Evolutionary conservation across 305 asterid species (phyloP), one percentile per base, ranked within the genome.

Genomic region (Rubia tinctorum): DNA sequence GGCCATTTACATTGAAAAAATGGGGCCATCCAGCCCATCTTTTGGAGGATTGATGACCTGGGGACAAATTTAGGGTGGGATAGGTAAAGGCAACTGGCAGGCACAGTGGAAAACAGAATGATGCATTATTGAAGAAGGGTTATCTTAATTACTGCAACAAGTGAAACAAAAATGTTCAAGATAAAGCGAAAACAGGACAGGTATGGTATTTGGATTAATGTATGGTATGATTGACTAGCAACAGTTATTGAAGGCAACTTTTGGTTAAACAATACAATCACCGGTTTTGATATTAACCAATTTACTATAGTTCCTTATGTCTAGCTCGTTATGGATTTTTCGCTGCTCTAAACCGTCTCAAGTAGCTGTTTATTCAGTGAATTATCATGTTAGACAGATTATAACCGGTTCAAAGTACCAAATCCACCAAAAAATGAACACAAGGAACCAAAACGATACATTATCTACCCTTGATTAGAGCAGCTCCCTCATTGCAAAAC

Each of bases 81-180:
- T 69, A 55, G 62, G 45, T 64, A 37, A 23, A 65, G 49, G 49
- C 71, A 75, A 49, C 75, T 76, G 79, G 71, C 75, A 70, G 49
- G 79, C 59, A 76, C 42, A 17, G 69, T 76, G 23, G 39, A 49
- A 39, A 22, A 61, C 58, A 62, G 40, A 14, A 69, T 69, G 43
- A 25, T 59, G 22, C 55, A 69, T 69, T 69, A 69, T 69, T 47
- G 44, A 69, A 23, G 66, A 23, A 62, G 60, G 3, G 25, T 15
- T 45, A 43, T 44, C 40, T 44, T 34, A 25, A 55, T 18, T n/a
- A 45, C 30, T 8, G 67, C 34, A 39, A 37, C 42, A 20, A 59
- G 56, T 45, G 20, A 40, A 12, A 15, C 67, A 59, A 0, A 6
- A 59, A 18, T 22, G 6, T 22, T 58, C 27, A 45, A 60, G 23